Base-by-base conservation (phyloP, 768 basidiomycete genomes). In the Podaxis sp. region DNA sequence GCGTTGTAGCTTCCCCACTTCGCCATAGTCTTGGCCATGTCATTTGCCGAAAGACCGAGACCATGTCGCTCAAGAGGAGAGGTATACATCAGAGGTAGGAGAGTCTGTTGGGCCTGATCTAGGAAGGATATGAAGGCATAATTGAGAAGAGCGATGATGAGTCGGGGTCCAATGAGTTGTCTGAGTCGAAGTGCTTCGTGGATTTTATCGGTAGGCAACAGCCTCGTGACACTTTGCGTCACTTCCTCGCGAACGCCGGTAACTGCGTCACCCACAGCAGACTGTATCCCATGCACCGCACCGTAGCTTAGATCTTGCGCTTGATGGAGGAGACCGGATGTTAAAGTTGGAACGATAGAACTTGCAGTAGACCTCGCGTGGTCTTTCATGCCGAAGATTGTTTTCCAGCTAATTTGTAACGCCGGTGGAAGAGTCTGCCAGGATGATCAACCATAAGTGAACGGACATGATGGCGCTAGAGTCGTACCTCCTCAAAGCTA, bases 41-140 rank as follows among this genome's bases (percentile, higher is more conserved):
- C 68, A n/a, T 79, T 78, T 2, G 87, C 80, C 26, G 78, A 71
- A 40, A 88, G 73, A 8, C 85, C 86, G 26, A 88, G 78, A 0
- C 87, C 87, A 15, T 86, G 87, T 2, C 79, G 70, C 7, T 71
- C 69, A 53, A 83, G 71, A 1, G 88, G 83, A 0, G 85, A 85
- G 28, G 84, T 82, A 60, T 72, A 75, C 58, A 77, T 66, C 41
- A 77, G 69, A 2, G 75, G 73, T 22, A 71, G 53, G 17, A 77
- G 67, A 24, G 68, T 70, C 41, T 70, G 67, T 52, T 70, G 67
- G 20, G 68, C 58, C 71, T 72, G 72, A 55, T 76, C 72, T 3
- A 69, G 56, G 60, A 76, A 76, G 17, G 72, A 66, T 20, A 76
- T 69, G 64, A 74, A 69, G 15, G 64, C 63, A 53, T 72, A 73